Evolutionary conservation across 108 stramenopile genomes (phyloP), one percentile per base, ranked within the genome.

Genomic region (Nitzschia sp.): DNA sequence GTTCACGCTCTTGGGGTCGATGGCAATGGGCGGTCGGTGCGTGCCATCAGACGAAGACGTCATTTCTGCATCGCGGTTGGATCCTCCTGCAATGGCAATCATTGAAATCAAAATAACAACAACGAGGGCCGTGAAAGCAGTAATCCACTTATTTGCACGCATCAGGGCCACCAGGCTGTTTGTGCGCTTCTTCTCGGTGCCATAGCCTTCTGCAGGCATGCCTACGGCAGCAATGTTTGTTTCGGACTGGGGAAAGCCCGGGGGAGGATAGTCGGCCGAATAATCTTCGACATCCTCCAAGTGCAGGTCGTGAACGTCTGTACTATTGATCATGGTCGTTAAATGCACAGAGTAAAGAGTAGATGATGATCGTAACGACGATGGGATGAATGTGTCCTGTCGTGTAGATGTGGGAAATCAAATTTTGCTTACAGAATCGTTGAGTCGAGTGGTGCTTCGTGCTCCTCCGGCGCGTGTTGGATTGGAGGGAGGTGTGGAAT

Each of bases 231-330:
- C 61, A 33, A 77, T 70, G 69, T 77, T 68, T 0, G 27, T 54
- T 38, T 64, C 68, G 1, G 62, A 35, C 26, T 64, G 54, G 3
- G 68, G 63, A 47, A 46, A 77, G 11, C 55, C 73, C 1, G 30
- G 23, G 6, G 68, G 34, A 19, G 76, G 63, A 54, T 77, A 77
- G 47, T 77, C 76, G 57, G 76, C 33, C 0, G 64, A 36, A 57
- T 77, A 77, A 45, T 77, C 76, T 38, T 70, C 76, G 27, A 77
- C 76, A 65, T 77, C 76, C 57, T 77, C 76, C 25, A 76, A 54
- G 32, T 76, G 38, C 4, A 51, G 49, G n/a, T 51, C 49, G 21
- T 51, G 8, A 5, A 63, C 61, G 38, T 63, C 61, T 38, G 9
- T 28, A 15, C 32, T 34, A 29, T 59, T 34, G 57, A 59, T 59